phyloP scores from a whole-genome alignment of 2,329 filamentous ascomycete genomes.

The Gnomoniopsis sp. region DNA sequence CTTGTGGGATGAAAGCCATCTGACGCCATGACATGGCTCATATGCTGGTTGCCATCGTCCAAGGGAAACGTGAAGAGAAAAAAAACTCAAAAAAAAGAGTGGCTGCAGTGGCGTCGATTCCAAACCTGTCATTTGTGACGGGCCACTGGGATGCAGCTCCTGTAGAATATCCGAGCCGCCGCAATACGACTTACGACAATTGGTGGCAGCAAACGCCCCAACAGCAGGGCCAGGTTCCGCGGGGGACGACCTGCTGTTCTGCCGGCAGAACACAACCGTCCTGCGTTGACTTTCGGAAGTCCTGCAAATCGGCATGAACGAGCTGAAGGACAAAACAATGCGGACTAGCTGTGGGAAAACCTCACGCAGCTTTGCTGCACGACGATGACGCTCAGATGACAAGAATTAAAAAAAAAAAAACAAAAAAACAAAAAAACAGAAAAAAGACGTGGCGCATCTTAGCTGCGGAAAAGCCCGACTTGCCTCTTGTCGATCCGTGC shows the following conservation, averaged over 20 bases:
- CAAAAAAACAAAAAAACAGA: neutral
- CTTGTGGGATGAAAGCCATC: no score
- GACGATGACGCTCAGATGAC: no score
- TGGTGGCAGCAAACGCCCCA: neutral
- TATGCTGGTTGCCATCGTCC: no score
- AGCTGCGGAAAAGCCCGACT: neutral
- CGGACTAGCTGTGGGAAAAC: no score
- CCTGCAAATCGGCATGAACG: no score
- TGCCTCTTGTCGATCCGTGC: neutral
- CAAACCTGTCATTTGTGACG: constrained; percentile 17
- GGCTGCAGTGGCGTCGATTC: constrained; percentile 7
- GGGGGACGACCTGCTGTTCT: neutral
- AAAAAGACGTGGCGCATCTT: neutral
- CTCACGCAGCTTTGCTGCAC: neutral
- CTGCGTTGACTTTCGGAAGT: no score
- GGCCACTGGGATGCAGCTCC: constrained; percentile 8
- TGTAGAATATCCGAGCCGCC: neutral
- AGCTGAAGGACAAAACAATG: no score
- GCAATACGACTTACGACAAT: neutral
- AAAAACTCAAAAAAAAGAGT: neutral
- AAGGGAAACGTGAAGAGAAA: no score
- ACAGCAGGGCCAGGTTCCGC: neutral
- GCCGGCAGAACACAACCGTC: neutral
- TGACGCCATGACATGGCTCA: no score
- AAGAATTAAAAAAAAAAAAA: no score